Evolutionary conservation across 345 rosid species (phyloP), one percentile per base, ranked within the genome.

Genomic region (Conringia planisiliqua): DNA sequence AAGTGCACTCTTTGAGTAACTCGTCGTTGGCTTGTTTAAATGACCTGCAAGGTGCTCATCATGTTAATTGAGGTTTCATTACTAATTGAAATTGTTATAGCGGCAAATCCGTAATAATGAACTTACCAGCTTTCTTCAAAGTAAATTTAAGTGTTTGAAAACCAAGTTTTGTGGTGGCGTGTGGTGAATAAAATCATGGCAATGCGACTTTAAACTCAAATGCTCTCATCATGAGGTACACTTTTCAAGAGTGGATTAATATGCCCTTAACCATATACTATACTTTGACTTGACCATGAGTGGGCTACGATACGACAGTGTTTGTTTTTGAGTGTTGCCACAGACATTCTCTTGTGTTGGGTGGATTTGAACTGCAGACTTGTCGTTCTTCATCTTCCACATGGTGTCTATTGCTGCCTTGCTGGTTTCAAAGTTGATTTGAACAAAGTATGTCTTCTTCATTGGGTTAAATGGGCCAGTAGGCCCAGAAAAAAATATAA

Each of bases 1-100:
- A 92, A 86, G 73, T 85, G 89, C 89, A 80, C 72, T 79, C 55
- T 75, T 20, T 1, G 92, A 87, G 76, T 84, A 88, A 77, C 56
- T 80, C n/a, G 92, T 86, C 12, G 84, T 85, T 85, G 5, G 88
- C 92, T 87, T 88, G 85, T 60, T 17, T n/a, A 16, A 10, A 47
- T 7, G 38, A 7, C 20, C 6, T 55, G 13, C 61, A 30, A 8
- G 22, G 61, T 55, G 35, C 6, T 52, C 26, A 8, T 17, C 24
- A 52, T 52, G 58, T 52, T 52, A 12, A 50, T 18, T 6, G 29
- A 48, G 6, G 50, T 16, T 44, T 2, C 7, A 0, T n/a, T n/a
- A 44, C 10, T 16, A 16, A 6, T 6, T 44, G 3, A 32, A 32
- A 32, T 13, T 12, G 1, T 4, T 40, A 40, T 30, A 6, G 46